Percentiles rank a stretch among this genome's conserved stretches.
phyloP scores from a whole-genome alignment of 2,329 filamentous ascomycete genomes.

The Monosporascus ibericus region DNA sequence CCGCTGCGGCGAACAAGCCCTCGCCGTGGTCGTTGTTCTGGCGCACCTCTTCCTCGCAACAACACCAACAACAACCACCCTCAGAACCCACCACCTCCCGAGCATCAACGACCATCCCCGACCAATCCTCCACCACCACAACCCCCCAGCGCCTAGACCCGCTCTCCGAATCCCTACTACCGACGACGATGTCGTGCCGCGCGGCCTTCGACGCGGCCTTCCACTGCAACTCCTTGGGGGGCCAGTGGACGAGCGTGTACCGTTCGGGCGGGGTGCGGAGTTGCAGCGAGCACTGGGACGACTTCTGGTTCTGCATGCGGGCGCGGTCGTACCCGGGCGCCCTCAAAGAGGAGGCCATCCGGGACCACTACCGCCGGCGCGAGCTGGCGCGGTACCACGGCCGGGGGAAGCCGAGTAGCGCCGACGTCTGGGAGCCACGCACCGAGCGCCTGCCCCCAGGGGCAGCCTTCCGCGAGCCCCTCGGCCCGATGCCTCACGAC shows the following conservation, averaged over 20 bases:
- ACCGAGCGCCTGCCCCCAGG: constrained; percentile 49
- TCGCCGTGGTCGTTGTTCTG: constrained; percentile 22
- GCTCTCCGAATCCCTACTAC: constrained; percentile 65
- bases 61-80: constrained; percentile 20
- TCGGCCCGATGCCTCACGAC: constrained; percentile 27
- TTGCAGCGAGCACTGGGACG: constrained; percentile 81
- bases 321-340: constrained; percentile 57
- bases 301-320: constrained; percentile 98
- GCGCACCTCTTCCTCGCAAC: constrained; percentile 20
- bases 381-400: constrained; percentile 59
- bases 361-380: constrained; percentile 62
- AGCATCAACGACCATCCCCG: constrained; percentile 6
- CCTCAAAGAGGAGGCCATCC: constrained; percentile 56
- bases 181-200: constrained; percentile 80
- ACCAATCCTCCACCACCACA: constrained; percentile 19
- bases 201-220: constrained; percentile 88
- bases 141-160: constrained; percentile 27
- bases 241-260: constrained; percentile 89
- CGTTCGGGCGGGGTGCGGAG: constrained; percentile 70
- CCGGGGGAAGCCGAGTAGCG: constrained; percentile 62
- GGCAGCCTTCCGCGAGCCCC: constrained; percentile 36
- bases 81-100: constrained; percentile 17
- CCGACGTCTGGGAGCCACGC: constrained; percentile 83
- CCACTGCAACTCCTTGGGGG: constrained; percentile 86
- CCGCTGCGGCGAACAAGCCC: background rate